Evolutionary conservation across 106 monocot species (phyloP).

Genomic region (Alisma plantagoaquatica): DNA sequence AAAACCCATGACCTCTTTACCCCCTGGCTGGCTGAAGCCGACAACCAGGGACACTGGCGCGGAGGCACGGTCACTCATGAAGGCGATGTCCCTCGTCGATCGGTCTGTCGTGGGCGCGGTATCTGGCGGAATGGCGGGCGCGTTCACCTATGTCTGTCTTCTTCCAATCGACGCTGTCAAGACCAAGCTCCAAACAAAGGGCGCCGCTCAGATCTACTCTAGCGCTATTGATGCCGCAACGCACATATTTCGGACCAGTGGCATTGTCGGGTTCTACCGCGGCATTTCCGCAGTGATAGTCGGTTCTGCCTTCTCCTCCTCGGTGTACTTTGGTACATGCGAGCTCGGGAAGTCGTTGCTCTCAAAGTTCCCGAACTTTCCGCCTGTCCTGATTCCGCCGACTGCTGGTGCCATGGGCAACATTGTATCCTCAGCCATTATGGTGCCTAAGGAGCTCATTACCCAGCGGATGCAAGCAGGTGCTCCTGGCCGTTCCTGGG

Average conservation of each 20-base stretch:
- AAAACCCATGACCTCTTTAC: not conserved
- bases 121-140: constrained; percentile 82
- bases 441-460: constrained; percentile 99
- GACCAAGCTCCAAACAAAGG: constrained; percentile 76
- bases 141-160: constrained; percentile 91
- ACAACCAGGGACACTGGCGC: constrained; percentile 1
- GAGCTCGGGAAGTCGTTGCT: constrained; percentile 76
- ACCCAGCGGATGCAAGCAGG: constrained; percentile 95
- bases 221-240: constrained; percentile 45
- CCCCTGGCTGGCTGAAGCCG: constrained; percentile 6
- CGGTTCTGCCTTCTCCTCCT: constrained; percentile 82
- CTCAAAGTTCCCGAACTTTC: constrained; percentile 18
- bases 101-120: constrained; percentile 51
- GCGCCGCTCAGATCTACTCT: constrained; percentile 49
- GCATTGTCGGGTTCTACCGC: constrained; percentile 79
- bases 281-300: constrained; percentile 91
- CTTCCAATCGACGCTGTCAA: constrained; percentile 94
- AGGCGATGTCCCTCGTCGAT: constrained; percentile 29
- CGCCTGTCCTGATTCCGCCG: constrained; percentile 39
- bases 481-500: constrained; percentile 60
- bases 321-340: constrained; percentile 91
- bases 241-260: constrained; percentile 59
- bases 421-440: constrained; percentile 86
- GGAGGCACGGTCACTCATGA: constrained; percentile 8
- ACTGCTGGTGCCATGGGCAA: constrained; percentile 78